phyloP scores from a whole-genome alignment of 129 eudicot species.

The Smallanthus sonchifolius region DNA sequence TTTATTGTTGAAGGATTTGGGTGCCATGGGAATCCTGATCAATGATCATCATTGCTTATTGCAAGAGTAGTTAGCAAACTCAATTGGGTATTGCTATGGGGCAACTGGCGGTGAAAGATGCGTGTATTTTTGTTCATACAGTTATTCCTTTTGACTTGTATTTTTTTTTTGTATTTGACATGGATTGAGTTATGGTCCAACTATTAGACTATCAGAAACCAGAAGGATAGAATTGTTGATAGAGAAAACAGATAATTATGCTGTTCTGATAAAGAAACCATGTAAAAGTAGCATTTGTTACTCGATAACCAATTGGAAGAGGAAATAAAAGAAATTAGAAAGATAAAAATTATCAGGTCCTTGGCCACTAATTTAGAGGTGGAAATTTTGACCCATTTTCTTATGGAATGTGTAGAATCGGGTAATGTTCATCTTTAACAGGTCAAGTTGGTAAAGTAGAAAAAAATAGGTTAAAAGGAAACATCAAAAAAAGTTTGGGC shows the following conservation, averaged over 20 bases:
- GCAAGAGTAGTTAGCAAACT: background rate
- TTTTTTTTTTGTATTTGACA: conserved; percentile 3
- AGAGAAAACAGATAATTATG: background rate
- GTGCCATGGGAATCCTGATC: background rate
- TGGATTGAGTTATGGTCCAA: conserved; percentile 13
- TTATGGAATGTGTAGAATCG: background rate
- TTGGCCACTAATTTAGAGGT: background rate
- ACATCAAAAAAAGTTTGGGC: background rate
- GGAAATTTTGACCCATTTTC: background rate
- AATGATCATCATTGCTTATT: conserved; percentile 7
- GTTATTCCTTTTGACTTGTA: background rate
- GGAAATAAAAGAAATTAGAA: background rate
- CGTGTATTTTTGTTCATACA: background rate
- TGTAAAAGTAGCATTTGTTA: conserved; percentile 1
- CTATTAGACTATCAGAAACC: background rate
- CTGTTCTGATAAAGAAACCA: background rate
- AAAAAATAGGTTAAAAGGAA: background rate
- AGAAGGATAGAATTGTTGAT: background rate
- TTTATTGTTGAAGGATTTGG: conserved; percentile 5
- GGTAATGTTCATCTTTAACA: background rate
- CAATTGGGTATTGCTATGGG: background rate
- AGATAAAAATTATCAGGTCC: background rate
- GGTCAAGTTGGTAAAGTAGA: background rate
- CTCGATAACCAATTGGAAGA: background rate
- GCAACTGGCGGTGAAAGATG: background rate